Evolutionary conservation across 805 yeast species (phyloP), one percentile per base, ranked within the genome.

Genomic region (Ogataea degrootiae): DNA sequence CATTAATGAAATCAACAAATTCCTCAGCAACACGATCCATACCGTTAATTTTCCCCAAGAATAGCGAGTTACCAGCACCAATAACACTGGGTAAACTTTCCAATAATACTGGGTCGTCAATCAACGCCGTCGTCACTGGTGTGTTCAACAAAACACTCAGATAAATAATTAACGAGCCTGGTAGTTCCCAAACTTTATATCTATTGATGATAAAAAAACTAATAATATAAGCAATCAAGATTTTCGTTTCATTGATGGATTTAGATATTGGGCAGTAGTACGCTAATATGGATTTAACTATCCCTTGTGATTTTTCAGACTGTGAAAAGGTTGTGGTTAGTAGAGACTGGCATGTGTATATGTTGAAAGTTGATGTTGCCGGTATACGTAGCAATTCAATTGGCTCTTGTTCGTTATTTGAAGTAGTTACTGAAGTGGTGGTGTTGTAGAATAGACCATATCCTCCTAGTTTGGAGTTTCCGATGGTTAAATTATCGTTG

Each of bases 361-460:
- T 58, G 42, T 69, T 67, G 17, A 71, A 57, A 0, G 68, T 58
- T 6, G 58, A 42, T 0, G 33, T n/a, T 5, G 53, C 45, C 0
- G 79, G 76, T 1, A 76, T 58, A 42, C 79, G 57, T 44, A 76
- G 44, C 8, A 76, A 51, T 45, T 67, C 73, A 15, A 69, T 43
- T 2, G 54, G 47, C 1, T 49, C 59, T 12, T 15, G 43, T 15
- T 35, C 49, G 21, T 6, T 23, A 1, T 23, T 43, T 12, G 17
- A 9, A 9, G 7, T 17, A 33, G 40, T 19, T 15, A n/a, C 11
- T 16, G 9, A 8, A 41, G 17, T 2, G 41, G 15, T 11, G 5
- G 34, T 1, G 6, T 55, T 49, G 19, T 56, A 61, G 52, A 67
- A 70, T 1, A 71, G 62, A 2, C 75, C 76, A 1, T 63, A 54